Evolutionary conservation across 768 basidiomycete genomes (phyloP), one percentile per base, ranked within the genome.

Genomic region (Tremella fuciformis): DNA sequence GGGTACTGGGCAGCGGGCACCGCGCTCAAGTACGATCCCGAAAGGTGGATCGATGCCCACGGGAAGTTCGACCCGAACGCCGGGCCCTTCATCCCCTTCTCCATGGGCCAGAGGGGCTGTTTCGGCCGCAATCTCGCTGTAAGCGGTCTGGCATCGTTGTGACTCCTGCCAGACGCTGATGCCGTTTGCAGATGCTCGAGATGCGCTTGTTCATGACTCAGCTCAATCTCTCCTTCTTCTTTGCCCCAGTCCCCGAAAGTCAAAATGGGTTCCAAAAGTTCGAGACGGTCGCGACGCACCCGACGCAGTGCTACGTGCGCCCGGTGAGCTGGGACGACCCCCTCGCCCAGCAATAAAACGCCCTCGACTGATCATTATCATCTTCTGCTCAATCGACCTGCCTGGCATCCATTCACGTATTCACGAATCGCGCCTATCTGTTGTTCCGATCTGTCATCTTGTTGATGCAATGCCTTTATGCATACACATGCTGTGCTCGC

Each of bases 41-140:
- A 72, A 19, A 46, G 74, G 37, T 75, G 74, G 73, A 40, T 71
- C 18, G 56, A 57, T 24, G 37, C 44, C 8, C 53, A 63, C 11
- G 69, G 69, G 13, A 25, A 48, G 29, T 71, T 71, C 42, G 66
- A 74, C 42, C 16, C 51, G 19, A 55, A 60, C 50, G 60, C 67
- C 16, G 71, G 73, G 15, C 70, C 71, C 0, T 64, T 60, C 53
- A 15, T 70, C 22, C 74, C 74, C 3, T 75, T 73, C 60, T 63
- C 65, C 6, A 16, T 57, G 1, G 74, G 74, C 39, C 71, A 68
- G 49, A 42, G 74, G 21, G 66, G 63, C 4, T 75, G 74, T 55
- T 75, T 73, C 47, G 74, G 74, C 1, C 71, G 65, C 34, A 65
- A 65, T 25, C 57, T 73, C 16, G 74, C 74, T 1, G 71, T 75